A percentile compares a stretch with the other conserved stretches of the same genome.
Conservation (phyloP, 2,329 filamentous ascomycete genomes). For the Nothomitra cinnamomea region DNA sequence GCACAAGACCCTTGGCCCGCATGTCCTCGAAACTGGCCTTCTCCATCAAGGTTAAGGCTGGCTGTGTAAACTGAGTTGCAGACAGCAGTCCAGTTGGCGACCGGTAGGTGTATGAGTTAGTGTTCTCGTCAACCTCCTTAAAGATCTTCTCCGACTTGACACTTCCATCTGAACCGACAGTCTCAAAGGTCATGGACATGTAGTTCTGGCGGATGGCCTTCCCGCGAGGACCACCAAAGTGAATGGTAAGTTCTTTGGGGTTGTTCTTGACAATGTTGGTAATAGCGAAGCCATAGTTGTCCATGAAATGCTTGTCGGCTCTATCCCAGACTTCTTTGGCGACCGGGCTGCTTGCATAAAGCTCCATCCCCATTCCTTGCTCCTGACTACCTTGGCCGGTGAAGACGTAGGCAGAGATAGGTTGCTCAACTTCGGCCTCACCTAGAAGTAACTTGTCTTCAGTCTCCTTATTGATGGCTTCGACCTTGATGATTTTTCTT, state of each 20-base stretch:
- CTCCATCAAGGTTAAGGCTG: constrained; percentile 94
- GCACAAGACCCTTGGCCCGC: constrained; percentile 90
- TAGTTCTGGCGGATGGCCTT: constrained; percentile 98
- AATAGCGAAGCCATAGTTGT: constrained; percentile 97
- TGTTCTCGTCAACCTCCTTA: constrained; percentile 89
- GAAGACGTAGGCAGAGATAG: constrained; percentile 91
- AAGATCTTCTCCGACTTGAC: constrained; percentile 99
- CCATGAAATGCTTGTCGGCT: constrained; percentile 93
- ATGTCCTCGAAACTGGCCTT: constrained; percentile 99
- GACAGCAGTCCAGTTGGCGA: constrained; percentile 90
- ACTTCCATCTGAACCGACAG: constrained; percentile 75
- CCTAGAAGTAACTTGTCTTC: constrained; percentile 92
- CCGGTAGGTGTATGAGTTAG: constrained; percentile 89
- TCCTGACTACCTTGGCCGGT: constrained; percentile 97
- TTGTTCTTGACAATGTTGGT: constrained; percentile 99
- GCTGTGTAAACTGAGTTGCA: constrained; percentile 96
- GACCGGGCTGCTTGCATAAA: constrained; percentile 84
- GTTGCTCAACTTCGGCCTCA: constrained; percentile 95
- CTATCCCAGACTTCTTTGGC: constrained; percentile 97
- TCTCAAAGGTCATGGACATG: constrained; percentile 99
- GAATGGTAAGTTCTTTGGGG: constrained; percentile 93
- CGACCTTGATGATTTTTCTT: constrained; percentile 98
- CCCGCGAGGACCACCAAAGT: constrained; percentile 91
- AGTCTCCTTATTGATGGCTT: constrained; percentile 85
- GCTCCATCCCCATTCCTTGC: constrained; percentile 99